These are phyloP conservation scores for Takakia lepidozioides DNA, from an alignment of 225 moss, liverwort and hornwort species.

Conservation along the genomic window DNA sequence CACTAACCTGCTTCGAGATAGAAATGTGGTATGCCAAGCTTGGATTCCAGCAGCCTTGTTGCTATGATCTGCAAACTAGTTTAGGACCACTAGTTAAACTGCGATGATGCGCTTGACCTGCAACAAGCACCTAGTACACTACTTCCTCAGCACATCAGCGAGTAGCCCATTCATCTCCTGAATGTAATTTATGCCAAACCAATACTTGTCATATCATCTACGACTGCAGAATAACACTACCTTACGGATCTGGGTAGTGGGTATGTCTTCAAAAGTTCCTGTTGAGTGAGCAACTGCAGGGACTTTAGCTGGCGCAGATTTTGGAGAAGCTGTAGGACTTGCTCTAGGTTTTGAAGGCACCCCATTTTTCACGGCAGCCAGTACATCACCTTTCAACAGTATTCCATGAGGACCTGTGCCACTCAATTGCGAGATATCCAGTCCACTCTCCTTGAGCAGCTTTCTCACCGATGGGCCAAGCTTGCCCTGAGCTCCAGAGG, in stretches of 20 bases:
- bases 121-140: too few relatives aligned
- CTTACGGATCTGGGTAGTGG: slow-evolving; percentile 84
- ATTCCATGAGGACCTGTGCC: slow-evolving; percentile 90
- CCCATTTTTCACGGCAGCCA: slow-evolving; percentile 77
- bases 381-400: slow-evolving; percentile 84
- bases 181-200: too few relatives aligned
- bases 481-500: slow-evolving; percentile 30
- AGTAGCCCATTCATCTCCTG: too few relatives aligned
- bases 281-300: slow-evolving; percentile 22
- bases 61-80: slow-evolving; percentile 66
- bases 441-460: slow-evolving; percentile 82
- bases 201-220: too few relatives aligned
- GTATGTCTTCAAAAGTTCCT: slow-evolving; percentile 50
- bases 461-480: slow-evolving; percentile 86
- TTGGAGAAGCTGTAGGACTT: slow-evolving; percentile 20
- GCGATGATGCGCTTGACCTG: too few relatives aligned
- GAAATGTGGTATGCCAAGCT: slow-evolving; percentile 70
- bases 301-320: slow-evolving; percentile 25
- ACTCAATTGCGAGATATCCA: slow-evolving; percentile 62
- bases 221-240: too few relatives aligned
- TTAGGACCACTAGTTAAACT: too few relatives aligned
- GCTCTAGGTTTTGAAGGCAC: slow-evolving; percentile 37
- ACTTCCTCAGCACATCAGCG: too few relatives aligned
- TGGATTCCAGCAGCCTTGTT: slow-evolving; percentile 80
- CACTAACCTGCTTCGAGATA: slow-evolving; percentile 83